Evolutionary conservation across 2,329 filamentous ascomycete genomes (phyloP).

Genomic region (Penicillium oxalicum): DNA sequence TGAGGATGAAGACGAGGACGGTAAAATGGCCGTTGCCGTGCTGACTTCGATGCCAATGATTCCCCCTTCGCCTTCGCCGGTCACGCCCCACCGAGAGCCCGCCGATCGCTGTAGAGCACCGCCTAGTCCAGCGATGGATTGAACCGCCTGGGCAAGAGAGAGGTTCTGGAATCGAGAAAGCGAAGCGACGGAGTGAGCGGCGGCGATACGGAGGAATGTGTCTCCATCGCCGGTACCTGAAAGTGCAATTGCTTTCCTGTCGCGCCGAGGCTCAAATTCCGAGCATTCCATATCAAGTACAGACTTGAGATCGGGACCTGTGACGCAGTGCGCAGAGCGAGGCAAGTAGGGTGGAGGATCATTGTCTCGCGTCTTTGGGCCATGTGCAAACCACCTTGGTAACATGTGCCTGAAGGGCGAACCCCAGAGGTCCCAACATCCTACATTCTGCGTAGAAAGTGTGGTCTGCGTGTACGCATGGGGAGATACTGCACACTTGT

Average conservation of each 20-base stretch:
- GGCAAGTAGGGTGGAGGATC: slow-evolving; percentile 1
- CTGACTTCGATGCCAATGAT: slow-evolving; percentile 63
- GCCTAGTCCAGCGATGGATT: slow-evolving; percentile 60
- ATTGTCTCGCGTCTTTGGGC: neutral
- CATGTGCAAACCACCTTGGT: slow-evolving; percentile 13
- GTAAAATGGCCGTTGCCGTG: slow-evolving; percentile 27
- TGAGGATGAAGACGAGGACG: too few species aligned
- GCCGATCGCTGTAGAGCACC: slow-evolving; percentile 72
- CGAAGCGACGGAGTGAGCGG: slow-evolving; percentile 65
- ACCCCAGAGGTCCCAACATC: neutral
- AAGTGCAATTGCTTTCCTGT: slow-evolving; percentile 48
- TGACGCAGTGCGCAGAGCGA: neutral
- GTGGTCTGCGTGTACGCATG: too few species aligned
- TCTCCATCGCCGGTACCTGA: slow-evolving; percentile 87
- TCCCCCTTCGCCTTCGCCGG: slow-evolving; percentile 75
- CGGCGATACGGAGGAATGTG: slow-evolving; percentile 69
- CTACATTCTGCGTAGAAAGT: too few species aligned
- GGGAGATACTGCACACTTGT: neutral
- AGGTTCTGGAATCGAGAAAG: slow-evolving; percentile 56
- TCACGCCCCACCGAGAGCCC: slow-evolving; percentile 63
- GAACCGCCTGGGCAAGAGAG: slow-evolving; percentile 54
- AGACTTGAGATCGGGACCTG: too few species aligned
- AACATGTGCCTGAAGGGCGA: slow-evolving; percentile 6
- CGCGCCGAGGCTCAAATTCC: too few species aligned
- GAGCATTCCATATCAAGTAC: too few species aligned